These are phyloP conservation scores for Saccharomyces hybrid DNA, from an alignment of 1,139 yeast species.

Conservation along the genomic window DNA sequence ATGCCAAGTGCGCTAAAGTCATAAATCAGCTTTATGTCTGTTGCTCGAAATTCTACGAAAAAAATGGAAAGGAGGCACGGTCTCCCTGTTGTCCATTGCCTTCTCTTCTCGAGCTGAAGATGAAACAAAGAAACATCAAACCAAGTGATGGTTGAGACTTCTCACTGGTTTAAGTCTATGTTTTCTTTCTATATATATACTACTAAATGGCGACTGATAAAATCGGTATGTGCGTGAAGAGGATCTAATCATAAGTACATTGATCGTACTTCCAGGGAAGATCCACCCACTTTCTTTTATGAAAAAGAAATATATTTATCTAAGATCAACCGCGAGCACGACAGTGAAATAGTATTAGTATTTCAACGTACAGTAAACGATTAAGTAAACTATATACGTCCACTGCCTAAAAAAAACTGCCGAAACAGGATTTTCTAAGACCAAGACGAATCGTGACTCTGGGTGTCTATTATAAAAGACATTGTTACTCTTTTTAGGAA, in stretches of 20 bases:
- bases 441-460: constrained; percentile 65
- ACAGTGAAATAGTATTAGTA: constrained; percentile 31
- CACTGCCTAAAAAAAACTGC: constrained; percentile 27
- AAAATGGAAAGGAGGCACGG: constrained; percentile 46
- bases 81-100: constrained; percentile 65
- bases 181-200: neutral
- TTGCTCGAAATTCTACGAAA: constrained; percentile 48
- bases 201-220: neutral
- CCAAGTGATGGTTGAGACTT: neutral
- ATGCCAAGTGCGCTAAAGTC: constrained; percentile 50
- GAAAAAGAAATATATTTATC: constrained; percentile 35
- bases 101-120: constrained; percentile 46
- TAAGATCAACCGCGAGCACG: constrained; percentile 94
- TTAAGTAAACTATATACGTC: constrained; percentile 24
- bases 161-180: neutral
- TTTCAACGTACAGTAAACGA: constrained; percentile 22
- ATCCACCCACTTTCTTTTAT: constrained; percentile 5
- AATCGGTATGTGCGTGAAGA: constrained; percentile 5
- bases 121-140: constrained; percentile 42
- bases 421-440: constrained; percentile 4
- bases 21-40: constrained; percentile 58
- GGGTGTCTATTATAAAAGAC: constrained; percentile 82
- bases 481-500: constrained; percentile 40
- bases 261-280: constrained; percentile 6
- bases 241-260: constrained; percentile 7